Conservation (phyloP, 2,329 filamentous ascomycete genomes). For the Sarocladiaceae sp. region DNA sequence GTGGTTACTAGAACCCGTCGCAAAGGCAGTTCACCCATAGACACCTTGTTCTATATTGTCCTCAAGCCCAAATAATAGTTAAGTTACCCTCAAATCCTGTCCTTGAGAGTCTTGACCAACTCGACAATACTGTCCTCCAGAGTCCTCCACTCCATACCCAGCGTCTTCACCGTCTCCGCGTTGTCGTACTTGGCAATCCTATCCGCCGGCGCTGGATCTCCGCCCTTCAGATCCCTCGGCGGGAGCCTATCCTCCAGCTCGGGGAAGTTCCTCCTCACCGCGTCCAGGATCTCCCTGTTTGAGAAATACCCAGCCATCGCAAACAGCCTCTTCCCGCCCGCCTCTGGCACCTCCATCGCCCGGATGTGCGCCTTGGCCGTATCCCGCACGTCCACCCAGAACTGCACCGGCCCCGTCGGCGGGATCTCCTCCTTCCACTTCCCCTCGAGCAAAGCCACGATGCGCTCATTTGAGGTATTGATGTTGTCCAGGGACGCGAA, state of each 20-base stretch:
- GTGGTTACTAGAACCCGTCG: conserved; percentile 16
- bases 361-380: conserved; percentile 46
- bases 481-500: conserved; percentile 26
- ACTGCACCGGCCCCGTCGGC: conserved; percentile 30
- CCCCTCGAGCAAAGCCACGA: conserved; percentile 44
- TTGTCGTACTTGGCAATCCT: conserved; percentile 51
- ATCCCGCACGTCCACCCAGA: conserved; percentile 53
- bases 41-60: not conserved
- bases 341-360: conserved; percentile 41
- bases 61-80: not conserved
- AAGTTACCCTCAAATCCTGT: conserved; percentile 21
- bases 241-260: conserved; percentile 43
- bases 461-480: conserved; percentile 40
- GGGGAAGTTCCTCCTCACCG: conserved; percentile 42
- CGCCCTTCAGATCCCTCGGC: conserved; percentile 34
- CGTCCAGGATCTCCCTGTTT: conserved; percentile 37
- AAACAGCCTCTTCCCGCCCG: conserved; percentile 46
- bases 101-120: conserved; percentile 56
- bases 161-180: conserved; percentile 47
- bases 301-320: conserved; percentile 39
- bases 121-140: conserved; percentile 59
- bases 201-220: conserved; percentile 31
- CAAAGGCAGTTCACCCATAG: not conserved
- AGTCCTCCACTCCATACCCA: conserved; percentile 56
- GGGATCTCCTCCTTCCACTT: conserved; percentile 41